Base-by-base conservation (phyloP, 805 yeast genomes). In the Metschnikowia cerradonensis region DNA sequence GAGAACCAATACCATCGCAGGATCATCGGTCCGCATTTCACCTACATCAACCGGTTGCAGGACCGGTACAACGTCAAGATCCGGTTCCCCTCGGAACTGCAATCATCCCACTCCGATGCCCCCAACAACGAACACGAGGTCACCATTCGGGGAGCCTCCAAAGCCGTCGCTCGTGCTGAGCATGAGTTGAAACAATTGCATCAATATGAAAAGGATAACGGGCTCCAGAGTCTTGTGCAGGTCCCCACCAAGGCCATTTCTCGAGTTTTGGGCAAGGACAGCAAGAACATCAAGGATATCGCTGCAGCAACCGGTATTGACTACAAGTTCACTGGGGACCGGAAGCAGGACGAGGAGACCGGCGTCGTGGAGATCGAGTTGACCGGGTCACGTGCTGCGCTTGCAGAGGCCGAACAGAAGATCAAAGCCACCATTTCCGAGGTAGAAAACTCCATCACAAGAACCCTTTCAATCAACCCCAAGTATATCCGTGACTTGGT, bases 171-270 rank as follows among this genome's bases (percentile, higher is more conserved):
- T 33, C 83, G 84, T 65, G 95, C 95, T 33, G 82, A 82, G 65
- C 91, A 84, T 55, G 97, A 91, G 73, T 72, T 95, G 63, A 77
- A 79, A 59, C 97, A 90, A 50, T 77, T 95, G 55, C 75, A 88
- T 58, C 85, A 86, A 58, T 94, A 86, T 67, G 98, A 91, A 68
- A 84, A 80, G 62, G 96, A 88, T 60, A 89, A 90, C 64, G 92
- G 96, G 15, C 81, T 81, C 70, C 77, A 79, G 51, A 76, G 81
- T 56, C 70, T 73, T n/a, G 66, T 92, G 38, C 65, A 71, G 43
- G 84, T 94, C 47, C 95, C 97, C 36, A 66, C 77, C 40, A 80
- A 78, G 53, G 84, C 90, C n/a, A 79, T 92, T 52, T 79, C 97
- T 19, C 79, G 90, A 64, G 83, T 94, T 52, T 90, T 94, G 65